phyloP scores from a whole-genome alignment of 768 basidiomycete species.

The Hortiboletus campestris region DNA sequence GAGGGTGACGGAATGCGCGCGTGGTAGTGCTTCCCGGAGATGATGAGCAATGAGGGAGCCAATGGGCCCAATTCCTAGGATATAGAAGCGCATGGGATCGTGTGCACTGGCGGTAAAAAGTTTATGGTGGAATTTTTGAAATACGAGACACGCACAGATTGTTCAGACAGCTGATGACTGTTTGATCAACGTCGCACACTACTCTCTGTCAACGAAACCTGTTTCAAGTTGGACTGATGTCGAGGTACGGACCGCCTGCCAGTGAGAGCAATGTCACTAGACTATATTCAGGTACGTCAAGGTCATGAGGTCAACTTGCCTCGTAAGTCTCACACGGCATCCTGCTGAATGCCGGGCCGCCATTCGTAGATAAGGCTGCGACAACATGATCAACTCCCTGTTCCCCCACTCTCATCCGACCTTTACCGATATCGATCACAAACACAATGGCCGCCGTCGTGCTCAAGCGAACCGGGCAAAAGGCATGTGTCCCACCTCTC shows the following conservation, averaged over 20 bases:
- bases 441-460: constrained; percentile 48
- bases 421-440: constrained; percentile 12
- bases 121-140: neutral
- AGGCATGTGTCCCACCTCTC: constrained; percentile 37
- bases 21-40: constrained; percentile 59
- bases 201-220: neutral
- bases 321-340: neutral
- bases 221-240: neutral
- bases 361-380: constrained; percentile 5
- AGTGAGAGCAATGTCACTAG: too few relatives aligned
- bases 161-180: neutral
- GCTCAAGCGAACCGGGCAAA: constrained; percentile 58
- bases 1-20: constrained; percentile 57
- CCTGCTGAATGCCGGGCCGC: constrained; percentile 12
- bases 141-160: neutral
- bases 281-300: constrained; percentile 27
- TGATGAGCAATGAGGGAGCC: constrained; percentile 82
- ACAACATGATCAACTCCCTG: neutral
- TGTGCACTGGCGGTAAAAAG: neutral
- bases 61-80: constrained; percentile 80
- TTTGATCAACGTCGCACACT: neutral
- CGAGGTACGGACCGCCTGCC: too few relatives aligned
- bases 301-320: constrained; percentile 4
- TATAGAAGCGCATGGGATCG: constrained; percentile 57
- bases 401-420: constrained; percentile 4